phyloP scores from a whole-genome alignment of 331 rosid species.

The Rhamnella rubrinervis region DNA sequence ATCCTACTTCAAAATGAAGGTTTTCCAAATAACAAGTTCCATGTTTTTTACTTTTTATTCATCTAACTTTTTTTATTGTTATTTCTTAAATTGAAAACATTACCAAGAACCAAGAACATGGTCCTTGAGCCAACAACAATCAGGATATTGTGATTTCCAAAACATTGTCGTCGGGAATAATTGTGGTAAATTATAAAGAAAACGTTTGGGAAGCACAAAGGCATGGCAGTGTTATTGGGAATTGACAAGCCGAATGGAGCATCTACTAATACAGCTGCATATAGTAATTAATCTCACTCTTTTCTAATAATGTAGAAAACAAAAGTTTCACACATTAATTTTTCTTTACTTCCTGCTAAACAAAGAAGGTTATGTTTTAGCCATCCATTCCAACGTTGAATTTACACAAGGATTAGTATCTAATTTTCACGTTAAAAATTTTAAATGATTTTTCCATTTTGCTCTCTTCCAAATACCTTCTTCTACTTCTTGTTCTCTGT shows the following conservation, averaged over 20 bases:
- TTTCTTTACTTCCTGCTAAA: conserved; percentile 16
- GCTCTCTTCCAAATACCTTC: conserved; percentile 14
- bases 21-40: too few relatives aligned
- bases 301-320: conserved; percentile 11
- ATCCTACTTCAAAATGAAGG: too few relatives aligned
- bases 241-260: not conserved
- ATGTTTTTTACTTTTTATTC: too few relatives aligned
- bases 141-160: conserved; percentile 12
- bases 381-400: conserved; percentile 14
- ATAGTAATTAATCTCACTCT: not conserved
- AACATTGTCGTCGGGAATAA: conserved; percentile 7
- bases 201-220: conserved; percentile 31
- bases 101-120: conserved; percentile 25
- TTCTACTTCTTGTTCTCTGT: conserved; percentile 32
- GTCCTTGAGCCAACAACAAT: conserved; percentile 24
- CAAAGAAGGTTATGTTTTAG: conserved; percentile 15
- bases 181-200: conserved; percentile 1
- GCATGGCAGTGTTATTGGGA: conserved; percentile 37
- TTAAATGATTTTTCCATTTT: conserved; percentile 10
- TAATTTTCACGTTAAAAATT: conserved; percentile 21
- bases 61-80: not conserved
- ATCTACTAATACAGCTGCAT: not conserved
- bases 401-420: conserved; percentile 18
- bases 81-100: not conserved
- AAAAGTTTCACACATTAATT: conserved; percentile 1